Conservation (phyloP, 495 filamentous ascomycete genomes). For the Durotheca rogersii region DNA sequence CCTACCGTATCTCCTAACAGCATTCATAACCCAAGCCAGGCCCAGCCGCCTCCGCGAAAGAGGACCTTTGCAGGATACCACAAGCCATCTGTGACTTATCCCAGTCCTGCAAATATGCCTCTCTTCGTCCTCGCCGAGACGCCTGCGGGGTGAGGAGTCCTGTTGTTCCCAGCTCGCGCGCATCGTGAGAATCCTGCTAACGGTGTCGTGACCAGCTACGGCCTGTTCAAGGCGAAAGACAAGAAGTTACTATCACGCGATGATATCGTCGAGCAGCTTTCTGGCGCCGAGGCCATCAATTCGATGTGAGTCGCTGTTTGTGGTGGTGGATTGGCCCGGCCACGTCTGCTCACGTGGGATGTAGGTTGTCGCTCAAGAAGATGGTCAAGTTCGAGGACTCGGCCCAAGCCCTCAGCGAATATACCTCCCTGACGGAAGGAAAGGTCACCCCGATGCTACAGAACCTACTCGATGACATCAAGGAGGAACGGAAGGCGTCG, state of each 20-base stretch:
- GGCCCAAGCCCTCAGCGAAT: slow-evolving; percentile 81
- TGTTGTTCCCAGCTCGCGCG: slow-evolving; percentile 1
- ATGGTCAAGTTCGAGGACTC: slow-evolving; percentile 97
- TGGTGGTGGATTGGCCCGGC: slow-evolving; percentile 5
- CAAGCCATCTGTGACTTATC: not conserved
- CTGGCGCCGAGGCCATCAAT: slow-evolving; percentile 79
- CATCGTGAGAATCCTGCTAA: slow-evolving; percentile 19
- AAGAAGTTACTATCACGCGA: slow-evolving; percentile 93
- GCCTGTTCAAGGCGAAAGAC: slow-evolving; percentile 95
- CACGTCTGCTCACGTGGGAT: slow-evolving; percentile 15
- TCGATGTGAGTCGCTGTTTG: slow-evolving; percentile 67
- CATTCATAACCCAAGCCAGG: slow-evolving; percentile 6
- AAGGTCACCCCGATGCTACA: slow-evolving; percentile 93
- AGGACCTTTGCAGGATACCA: slow-evolving; percentile 33
- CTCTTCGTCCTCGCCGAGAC: slow-evolving; percentile 88
- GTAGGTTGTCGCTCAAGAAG: slow-evolving; percentile 88
- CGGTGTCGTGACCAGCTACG: slow-evolving; percentile 59
- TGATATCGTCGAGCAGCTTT: slow-evolving; percentile 68
- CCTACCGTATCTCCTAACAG: too few species aligned
- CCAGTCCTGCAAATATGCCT: slow-evolving; percentile 59
- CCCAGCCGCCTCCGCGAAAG: slow-evolving; percentile 15
- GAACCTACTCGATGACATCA: slow-evolving; percentile 79
- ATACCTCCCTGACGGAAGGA: slow-evolving; percentile 80
- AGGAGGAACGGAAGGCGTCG: slow-evolving; percentile 96
- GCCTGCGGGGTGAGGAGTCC: slow-evolving; percentile 67